Percentiles rank a stretch among this genome's conserved stretches.
Conservation (phyloP, 257 asterid genomes). For the Verbascum thapsus region DNA sequence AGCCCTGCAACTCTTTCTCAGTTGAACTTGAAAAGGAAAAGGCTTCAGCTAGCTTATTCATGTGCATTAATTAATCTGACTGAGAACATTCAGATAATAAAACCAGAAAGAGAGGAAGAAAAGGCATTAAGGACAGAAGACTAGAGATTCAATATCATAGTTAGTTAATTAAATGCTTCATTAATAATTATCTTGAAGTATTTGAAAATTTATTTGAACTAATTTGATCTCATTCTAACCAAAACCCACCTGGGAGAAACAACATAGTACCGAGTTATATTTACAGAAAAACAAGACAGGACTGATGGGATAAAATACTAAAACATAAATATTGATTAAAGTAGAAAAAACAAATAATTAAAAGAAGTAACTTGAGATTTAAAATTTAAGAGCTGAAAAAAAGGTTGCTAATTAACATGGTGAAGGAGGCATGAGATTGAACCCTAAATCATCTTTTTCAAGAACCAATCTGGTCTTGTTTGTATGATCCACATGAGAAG, state of each 20-base stretch:
- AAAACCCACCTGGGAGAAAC: too few species aligned
- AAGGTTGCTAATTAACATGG: slow-evolving; percentile 61
- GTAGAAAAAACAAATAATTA: background rate
- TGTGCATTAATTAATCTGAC: slow-evolving; percentile 56
- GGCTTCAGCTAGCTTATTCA: slow-evolving; percentile 28
- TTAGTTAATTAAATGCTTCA: slow-evolving; percentile 16
- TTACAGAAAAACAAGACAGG: too few species aligned
- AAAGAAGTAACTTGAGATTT: too few species aligned
- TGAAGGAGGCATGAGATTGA: slow-evolving; percentile 82
- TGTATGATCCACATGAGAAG: slow-evolving; percentile 28
- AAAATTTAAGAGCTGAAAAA: too few species aligned
- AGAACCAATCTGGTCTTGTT: slow-evolving; percentile 64
- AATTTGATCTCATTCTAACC: too few species aligned
- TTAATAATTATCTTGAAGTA: slow-evolving; percentile 22
- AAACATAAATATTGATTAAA: too few species aligned
- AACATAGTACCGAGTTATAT: too few species aligned
- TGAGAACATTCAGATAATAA: slow-evolving; percentile 50
- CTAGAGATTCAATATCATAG: too few species aligned
- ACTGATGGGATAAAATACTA: too few species aligned
- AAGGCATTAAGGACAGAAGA: too few species aligned
- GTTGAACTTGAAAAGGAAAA: slow-evolving; percentile 38
- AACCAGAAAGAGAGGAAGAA: slow-evolving; percentile 50
- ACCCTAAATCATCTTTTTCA: slow-evolving; percentile 76
- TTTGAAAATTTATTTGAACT: too few species aligned
- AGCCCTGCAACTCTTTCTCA: slow-evolving; percentile 37